Conservation (phyloP, 345 rosid species). For the Tarenaya hassleriana region DNA sequence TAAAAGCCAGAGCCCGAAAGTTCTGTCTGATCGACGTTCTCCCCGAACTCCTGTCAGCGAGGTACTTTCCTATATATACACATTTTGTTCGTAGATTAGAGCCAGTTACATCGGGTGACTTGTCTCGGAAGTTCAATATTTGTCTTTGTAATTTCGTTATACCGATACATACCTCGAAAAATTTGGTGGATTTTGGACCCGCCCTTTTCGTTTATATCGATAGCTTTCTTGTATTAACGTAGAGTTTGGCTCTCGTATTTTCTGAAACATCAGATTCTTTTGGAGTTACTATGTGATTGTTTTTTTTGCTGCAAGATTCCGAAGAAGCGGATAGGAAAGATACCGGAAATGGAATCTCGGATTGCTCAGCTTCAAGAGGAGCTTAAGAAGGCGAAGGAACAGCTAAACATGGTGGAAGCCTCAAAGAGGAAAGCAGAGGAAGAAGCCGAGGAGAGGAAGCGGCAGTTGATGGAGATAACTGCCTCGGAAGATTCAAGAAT, state of each 20-base stretch:
- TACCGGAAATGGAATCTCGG: conserved; percentile 62
- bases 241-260: neutral
- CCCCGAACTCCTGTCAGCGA: conserved; percentile 58
- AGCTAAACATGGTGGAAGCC: conserved; percentile 62
- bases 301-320: conserved; percentile 28
- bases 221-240: neutral
- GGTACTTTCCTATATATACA: conserved; percentile 38
- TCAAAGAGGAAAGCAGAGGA: conserved; percentile 59
- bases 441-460: conserved; percentile 73
- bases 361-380: conserved; percentile 73
- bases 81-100: neutral
- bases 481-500: conserved; percentile 72
- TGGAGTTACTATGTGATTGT: conserved; percentile 2
- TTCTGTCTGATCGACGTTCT: conserved; percentile 57
- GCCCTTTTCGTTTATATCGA: neutral
- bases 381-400: conserved; percentile 69
- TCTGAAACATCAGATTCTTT: conserved; percentile 1
- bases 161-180: too few relatives aligned
- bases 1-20: conserved; percentile 67
- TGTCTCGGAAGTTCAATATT: too few relatives aligned
- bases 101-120: neutral
- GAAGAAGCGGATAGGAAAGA: conserved; percentile 53
- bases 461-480: conserved; percentile 65
- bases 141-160: too few relatives aligned
- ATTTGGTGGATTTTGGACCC: too few relatives aligned